Conservation (phyloP, 2,329 filamentous ascomycete species). For the Acephala macrosclerotiorum region DNA sequence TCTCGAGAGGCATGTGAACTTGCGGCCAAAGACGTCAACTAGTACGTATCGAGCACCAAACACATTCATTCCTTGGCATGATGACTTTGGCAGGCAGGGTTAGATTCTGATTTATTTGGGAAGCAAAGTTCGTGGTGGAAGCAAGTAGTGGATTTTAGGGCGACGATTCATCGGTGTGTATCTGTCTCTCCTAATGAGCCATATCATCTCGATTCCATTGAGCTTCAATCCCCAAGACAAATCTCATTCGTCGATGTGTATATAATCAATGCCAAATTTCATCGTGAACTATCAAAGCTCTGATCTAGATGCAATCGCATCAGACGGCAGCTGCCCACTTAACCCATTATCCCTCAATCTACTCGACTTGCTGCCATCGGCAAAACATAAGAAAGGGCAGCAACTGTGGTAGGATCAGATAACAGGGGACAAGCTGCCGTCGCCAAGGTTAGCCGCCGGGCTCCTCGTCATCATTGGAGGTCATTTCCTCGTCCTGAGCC, state of each 20-base stretch:
- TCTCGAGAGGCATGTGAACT: conserved; percentile 1
- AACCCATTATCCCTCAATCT: conserved; percentile 63
- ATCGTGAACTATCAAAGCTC: conserved; percentile 14
- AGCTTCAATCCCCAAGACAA: conserved; percentile 21
- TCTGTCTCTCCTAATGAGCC: conserved; percentile 37
- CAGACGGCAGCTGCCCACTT: conserved; percentile 68
- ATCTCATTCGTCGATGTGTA: conserved; percentile 24
- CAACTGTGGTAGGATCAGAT: conserved; percentile 50
- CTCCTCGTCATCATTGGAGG: conserved; percentile 69
- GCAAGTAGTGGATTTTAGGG: conserved; percentile 11
- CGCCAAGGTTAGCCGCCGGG: conserved; percentile 67
- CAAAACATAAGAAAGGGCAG: conserved; percentile 33
- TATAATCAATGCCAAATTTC: conserved; percentile 32
- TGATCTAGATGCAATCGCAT: conserved; percentile 28
- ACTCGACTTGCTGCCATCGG: conserved; percentile 25
- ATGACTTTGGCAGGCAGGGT: conserved; percentile 43
- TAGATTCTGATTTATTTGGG: conserved; percentile 15
- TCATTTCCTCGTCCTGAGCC: conserved; percentile 58
- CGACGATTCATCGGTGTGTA: conserved; percentile 38
- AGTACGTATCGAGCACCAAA: conserved; percentile 46
- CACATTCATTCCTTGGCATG: conserved; percentile 39
- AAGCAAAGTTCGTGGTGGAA: conserved; percentile 17
- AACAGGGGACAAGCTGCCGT: conserved; percentile 69
- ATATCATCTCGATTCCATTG: conserved; percentile 20
- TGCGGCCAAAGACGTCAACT: conserved; percentile 22